A percentile compares a stretch with the other conserved stretches of the same genome.
These are phyloP conservation scores for Phytophthora meadii DNA, from an alignment of 352 stramenopile species.

Conservation along the genomic window DNA sequence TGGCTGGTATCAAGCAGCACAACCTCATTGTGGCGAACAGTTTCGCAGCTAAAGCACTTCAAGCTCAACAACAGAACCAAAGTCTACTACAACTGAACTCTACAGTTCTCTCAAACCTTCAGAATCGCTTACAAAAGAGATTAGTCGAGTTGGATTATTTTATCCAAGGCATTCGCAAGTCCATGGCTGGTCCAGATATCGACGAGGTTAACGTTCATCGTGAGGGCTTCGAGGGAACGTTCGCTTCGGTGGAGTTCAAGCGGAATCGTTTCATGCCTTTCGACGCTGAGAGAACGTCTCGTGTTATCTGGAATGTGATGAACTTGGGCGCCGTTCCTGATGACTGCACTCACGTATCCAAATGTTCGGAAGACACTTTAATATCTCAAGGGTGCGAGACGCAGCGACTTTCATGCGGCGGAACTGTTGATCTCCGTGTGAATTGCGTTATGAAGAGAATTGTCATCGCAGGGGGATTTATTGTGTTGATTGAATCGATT, in stretches of 20 bases:
- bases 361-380: slow-evolving; percentile 7
- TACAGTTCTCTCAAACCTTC: slow-evolving; percentile 3
- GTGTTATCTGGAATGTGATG: slow-evolving; percentile 17
- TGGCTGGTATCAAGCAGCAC: slow-evolving; percentile 7
- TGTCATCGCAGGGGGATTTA: slow-evolving; percentile 12
- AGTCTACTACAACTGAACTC: slow-evolving; percentile 2
- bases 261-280: slow-evolving; percentile 23
- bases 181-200: neutral
- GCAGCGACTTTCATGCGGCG: slow-evolving; percentile 8
- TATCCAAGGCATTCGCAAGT: neutral
- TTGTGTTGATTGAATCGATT: slow-evolving; percentile 22
- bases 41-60: slow-evolving; percentile 5
- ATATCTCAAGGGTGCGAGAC: slow-evolving; percentile 13
- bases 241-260: slow-evolving; percentile 20
- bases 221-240: slow-evolving; percentile 2
- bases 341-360: neutral
- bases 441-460: slow-evolving; percentile 20
- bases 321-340: slow-evolving; percentile 7
- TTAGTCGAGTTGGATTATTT: slow-evolving; percentile 7
- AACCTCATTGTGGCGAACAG: slow-evolving; percentile 9
- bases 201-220: slow-evolving; percentile 26
- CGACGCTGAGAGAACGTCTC: slow-evolving; percentile 3
- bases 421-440: slow-evolving; percentile 9
- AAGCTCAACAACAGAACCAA: slow-evolving; percentile 1
- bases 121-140: slow-evolving; percentile 8